These are phyloP conservation scores for Clitopilus passeckerianus DNA, from an alignment of 768 basidiomycete genomes.

Conservation along the genomic window DNA sequence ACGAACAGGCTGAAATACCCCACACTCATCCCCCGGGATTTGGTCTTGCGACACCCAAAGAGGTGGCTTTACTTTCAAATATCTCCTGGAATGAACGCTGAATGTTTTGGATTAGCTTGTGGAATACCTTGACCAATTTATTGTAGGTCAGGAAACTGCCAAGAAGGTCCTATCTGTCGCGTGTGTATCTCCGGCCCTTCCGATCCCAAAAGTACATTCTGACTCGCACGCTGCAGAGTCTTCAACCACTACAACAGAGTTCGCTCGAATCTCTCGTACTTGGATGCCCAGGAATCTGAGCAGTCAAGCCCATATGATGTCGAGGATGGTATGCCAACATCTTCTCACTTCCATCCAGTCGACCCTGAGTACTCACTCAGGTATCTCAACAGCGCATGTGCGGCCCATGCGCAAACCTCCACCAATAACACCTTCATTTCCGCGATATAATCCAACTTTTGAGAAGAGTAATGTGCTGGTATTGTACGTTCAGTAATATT, in stretches of 20 bases:
- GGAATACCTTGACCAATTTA: slow-evolving; percentile 82
- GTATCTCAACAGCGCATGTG: slow-evolving; percentile 53
- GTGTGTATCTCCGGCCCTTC: slow-evolving; percentile 41
- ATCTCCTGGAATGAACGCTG: not conserved
- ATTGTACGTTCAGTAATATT: slow-evolving; percentile 46
- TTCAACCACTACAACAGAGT: slow-evolving; percentile 95
- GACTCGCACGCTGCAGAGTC: slow-evolving; percentile 45
- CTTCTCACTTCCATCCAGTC: not conserved
- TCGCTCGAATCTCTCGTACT: slow-evolving; percentile 56
- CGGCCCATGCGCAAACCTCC: slow-evolving; percentile 49
- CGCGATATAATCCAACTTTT: slow-evolving; percentile 52
- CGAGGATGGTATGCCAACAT: slow-evolving; percentile 12
- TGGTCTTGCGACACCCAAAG: slow-evolving; percentile 54
- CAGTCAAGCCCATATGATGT: slow-evolving; percentile 8
- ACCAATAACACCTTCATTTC: slow-evolving; percentile 28
- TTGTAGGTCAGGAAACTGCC: slow-evolving; percentile 87
- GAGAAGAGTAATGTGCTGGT: slow-evolving; percentile 97
- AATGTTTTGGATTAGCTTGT: slow-evolving; percentile 52
- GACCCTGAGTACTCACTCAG: slow-evolving; percentile 8
- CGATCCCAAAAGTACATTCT: no score
- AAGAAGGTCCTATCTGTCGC: slow-evolving; percentile 95
- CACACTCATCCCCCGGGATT: slow-evolving; percentile 36
- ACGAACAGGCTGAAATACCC: slow-evolving; percentile 25
- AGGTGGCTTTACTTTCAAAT: slow-evolving; percentile 23
- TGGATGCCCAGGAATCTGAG: slow-evolving; percentile 30